These are phyloP conservation scores for Entonaema liquescens DNA, from an alignment of 495 filamentous ascomycete genomes.

Conservation along the genomic window DNA sequence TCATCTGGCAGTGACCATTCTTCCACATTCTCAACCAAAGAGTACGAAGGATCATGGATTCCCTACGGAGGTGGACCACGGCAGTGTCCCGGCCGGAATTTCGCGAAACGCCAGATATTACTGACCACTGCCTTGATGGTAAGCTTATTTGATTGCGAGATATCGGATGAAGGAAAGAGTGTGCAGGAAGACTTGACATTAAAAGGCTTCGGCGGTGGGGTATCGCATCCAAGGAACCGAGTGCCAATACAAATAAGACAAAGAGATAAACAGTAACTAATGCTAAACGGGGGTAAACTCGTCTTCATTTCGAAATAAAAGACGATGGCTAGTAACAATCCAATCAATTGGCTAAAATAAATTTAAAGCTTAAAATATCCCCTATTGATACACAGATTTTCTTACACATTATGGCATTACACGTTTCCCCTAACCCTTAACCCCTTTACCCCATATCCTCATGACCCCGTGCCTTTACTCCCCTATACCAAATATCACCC, in stretches of 20 bases:
- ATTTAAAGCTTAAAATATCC: neutral
- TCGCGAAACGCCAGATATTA: constrained; percentile 47
- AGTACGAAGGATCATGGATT: constrained; percentile 48
- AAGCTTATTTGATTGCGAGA: constrained; percentile 45
- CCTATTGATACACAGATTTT: constrained; percentile 6
- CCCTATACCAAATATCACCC: neutral
- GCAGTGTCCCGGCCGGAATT: constrained; percentile 46
- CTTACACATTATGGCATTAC: constrained; percentile 33
- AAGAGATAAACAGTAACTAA: constrained; percentile 4
- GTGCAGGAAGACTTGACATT: constrained; percentile 37
- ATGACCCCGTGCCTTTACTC: neutral
- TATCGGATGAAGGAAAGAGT: constrained; percentile 28
- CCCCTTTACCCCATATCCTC: neutral
- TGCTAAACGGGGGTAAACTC: neutral
- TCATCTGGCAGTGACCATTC: neutral
- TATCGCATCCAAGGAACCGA: constrained; percentile 33
- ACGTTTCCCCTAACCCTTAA: constrained; percentile 16
- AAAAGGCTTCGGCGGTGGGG: constrained; percentile 41
- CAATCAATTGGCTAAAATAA: neutral
- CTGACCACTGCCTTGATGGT: constrained; percentile 40
- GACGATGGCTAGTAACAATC: neutral
- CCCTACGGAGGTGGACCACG: constrained; percentile 47
- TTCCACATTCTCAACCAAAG: constrained; percentile 44
- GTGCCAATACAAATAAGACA: constrained; percentile 32
- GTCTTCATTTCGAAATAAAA: neutral